These are phyloP conservation scores for Sporothrix globosa DNA, from an alignment of 2,329 filamentous ascomycete species.

Conservation along the genomic window DNA sequence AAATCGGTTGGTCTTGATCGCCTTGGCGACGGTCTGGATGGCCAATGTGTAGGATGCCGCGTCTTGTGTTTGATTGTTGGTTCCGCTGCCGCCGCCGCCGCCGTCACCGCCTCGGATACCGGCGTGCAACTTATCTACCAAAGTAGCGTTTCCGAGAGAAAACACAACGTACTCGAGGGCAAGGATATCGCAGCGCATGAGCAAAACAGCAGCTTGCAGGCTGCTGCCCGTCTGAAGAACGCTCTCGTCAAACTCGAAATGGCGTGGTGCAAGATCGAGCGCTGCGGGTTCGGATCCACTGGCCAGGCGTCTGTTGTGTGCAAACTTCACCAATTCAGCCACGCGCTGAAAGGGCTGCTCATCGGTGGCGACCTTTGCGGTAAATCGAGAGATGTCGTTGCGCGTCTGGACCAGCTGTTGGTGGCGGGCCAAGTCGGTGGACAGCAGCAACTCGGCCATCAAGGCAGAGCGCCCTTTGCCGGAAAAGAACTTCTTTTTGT, in stretches of 20 bases:
- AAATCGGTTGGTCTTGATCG: not conserved
- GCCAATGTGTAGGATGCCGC: not conserved
- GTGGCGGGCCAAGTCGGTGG: not conserved
- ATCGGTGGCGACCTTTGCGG: slow-evolving; percentile 39
- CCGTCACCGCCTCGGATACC: not conserved
- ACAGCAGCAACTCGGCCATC: not conserved
- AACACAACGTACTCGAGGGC: slow-evolving; percentile 46
- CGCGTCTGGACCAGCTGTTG: not conserved
- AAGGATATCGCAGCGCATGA: slow-evolving; percentile 53
- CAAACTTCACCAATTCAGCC: slow-evolving; percentile 49
- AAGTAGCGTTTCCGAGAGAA: not conserved
- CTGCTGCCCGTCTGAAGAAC: slow-evolving; percentile 45
- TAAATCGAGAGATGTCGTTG: not conserved
- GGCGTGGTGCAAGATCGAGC: slow-evolving; percentile 18
- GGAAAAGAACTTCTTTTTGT: slow-evolving; percentile 12
- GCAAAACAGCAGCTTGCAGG: slow-evolving; percentile 50
- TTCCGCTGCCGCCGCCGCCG: too few relatives aligned
- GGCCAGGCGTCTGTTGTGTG: slow-evolving; percentile 40
- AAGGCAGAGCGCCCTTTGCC: not conserved
- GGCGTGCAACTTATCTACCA: not conserved
- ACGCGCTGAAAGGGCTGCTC: slow-evolving; percentile 57
- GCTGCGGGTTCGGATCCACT: not conserved
- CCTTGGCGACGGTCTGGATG: not conserved
- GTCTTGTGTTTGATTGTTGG: not conserved
- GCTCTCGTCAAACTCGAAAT: slow-evolving; percentile 46